Percentiles rank a stretch among this genome's conserved stretches.
Evolutionary conservation across 2,329 filamentous ascomycete genomes (phyloP).

Genomic region (Phaeomoniella chlamydospora): DNA sequence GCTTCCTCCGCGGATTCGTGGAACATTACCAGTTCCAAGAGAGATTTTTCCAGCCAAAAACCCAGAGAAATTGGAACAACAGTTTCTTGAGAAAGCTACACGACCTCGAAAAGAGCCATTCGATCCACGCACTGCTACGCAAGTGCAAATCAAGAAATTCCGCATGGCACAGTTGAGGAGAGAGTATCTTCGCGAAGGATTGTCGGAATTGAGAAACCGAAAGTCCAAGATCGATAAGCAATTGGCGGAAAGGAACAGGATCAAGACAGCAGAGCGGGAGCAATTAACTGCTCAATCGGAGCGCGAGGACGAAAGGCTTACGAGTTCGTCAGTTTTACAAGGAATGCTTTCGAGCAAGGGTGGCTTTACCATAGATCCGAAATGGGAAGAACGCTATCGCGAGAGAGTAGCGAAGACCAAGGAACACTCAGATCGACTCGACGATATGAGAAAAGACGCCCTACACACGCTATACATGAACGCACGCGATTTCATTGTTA

Average conservation of each 20-base stretch:
- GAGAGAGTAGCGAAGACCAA: conserved; percentile 17
- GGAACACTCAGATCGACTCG: conserved; percentile 20
- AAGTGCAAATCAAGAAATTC: conserved; percentile 50
- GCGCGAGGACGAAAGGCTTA: conserved; percentile 62
- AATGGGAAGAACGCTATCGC: conserved; percentile 35
- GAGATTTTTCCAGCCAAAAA: conserved; percentile 55
- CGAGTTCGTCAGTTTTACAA: conserved; percentile 49
- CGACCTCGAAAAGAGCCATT: background rate
- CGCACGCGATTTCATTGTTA: conserved; percentile 73
- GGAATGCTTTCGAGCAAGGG: conserved; percentile 20
- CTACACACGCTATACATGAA: conserved; percentile 84
- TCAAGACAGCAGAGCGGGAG: conserved; percentile 36
- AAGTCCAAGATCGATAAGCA: conserved; percentile 32
- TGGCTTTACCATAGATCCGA: conserved; percentile 38
- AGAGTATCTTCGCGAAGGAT: conserved; percentile 54
- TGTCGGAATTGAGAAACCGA: conserved; percentile 54
- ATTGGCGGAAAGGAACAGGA: conserved; percentile 25
- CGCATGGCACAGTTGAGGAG: conserved; percentile 59
- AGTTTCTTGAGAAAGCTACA: conserved; percentile 3
- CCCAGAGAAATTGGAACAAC: conserved; percentile 39
- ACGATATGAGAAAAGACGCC: conserved; percentile 48
- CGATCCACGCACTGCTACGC: conserved; percentile 11
- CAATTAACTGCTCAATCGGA: conserved; percentile 47
- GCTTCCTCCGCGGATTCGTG: conserved; percentile 43
- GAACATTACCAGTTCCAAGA: conserved; percentile 70